Base-by-base conservation (phyloP, 768 basidiomycete species). In the Arthromyces matolae region DNA sequence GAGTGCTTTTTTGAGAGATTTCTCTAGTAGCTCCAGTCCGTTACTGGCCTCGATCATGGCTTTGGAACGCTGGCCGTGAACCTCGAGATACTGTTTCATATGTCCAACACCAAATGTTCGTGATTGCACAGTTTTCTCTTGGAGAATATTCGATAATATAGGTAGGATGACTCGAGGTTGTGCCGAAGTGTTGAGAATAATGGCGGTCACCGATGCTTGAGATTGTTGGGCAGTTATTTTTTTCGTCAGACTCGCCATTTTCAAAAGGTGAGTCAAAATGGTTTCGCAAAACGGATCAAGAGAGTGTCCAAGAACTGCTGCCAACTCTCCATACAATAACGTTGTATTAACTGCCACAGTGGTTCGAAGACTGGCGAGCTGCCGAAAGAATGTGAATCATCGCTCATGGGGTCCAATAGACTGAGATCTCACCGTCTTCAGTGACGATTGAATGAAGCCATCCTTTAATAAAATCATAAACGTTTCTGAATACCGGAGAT, bases 181-280 rank as follows among this genome's bases (percentile, higher is more conserved):
- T 38, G 81, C 72, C 3, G 89, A 84, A 2, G 84, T 79, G 56
- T 86, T 67, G 1, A 72, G 72, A 16, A 98, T 79, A 49, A 97
- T 71, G n/a, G 73, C 66, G 1, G 76, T 73, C 8, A 90, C 77
- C 1, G 81, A 73, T 2, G 76, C 71, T 63, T 97, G 96, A 1
- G 94, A 89, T 50, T 86, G 86, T 47, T 91, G 84, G 4, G 88
- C 91, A 19, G 83, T 79, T 39, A 97, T 83, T 64, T 94, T 95
- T 69, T 99, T 99, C 25, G 94, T 97, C 45, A 89, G 83, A 7
- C 83, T 84, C 23, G 89, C 82, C 89, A 98, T 87, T 52, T 83
- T 84, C 33, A 94, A 72, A 10, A 94, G 77, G 58, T 86, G 79
- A n/a, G 78, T 77, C 49, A 92, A 72, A 3, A 96, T 60, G 2